Conservation (phyloP, 2,329 filamentous ascomycete species). For the Aspergillus tamarii region DNA sequence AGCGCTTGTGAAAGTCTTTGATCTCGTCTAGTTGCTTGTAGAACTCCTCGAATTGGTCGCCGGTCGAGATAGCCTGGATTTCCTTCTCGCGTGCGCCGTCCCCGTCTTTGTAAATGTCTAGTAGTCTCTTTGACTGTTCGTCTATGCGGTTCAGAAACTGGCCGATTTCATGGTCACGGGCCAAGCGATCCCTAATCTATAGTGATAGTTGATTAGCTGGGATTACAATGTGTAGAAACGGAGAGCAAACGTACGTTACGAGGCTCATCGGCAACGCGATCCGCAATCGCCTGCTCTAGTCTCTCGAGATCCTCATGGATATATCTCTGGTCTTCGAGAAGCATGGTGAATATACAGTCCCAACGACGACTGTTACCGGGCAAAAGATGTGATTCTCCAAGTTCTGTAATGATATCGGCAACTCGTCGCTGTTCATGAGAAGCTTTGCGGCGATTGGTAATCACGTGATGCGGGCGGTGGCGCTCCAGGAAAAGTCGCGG, state of each 20-base stretch:
- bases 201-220: constrained; percentile 23
- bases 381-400: constrained; percentile 3
- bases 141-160: constrained; percentile 87
- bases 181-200: constrained; percentile 86
- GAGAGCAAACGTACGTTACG: constrained; percentile 67
- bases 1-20: constrained; percentile 84
- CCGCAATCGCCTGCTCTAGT: constrained; percentile 88
- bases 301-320: constrained; percentile 96
- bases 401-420: constrained; percentile 8
- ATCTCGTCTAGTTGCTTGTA: constrained; percentile 81
- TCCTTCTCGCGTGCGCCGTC: constrained; percentile 74
- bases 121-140: constrained; percentile 76
- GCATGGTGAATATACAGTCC: constrained; percentile 55
- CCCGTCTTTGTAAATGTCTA: constrained; percentile 82
- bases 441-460: constrained; percentile 28
- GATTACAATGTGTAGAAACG: constrained; percentile 2
- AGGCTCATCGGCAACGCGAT: constrained; percentile 85
- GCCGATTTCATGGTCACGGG: constrained; percentile 88
- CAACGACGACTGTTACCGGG: not conserved
- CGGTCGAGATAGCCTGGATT: constrained; percentile 79
- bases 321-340: constrained; percentile 90
- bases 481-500: constrained; percentile 29
- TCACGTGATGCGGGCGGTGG: constrained; percentile 30
- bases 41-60: constrained; percentile 88
- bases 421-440: constrained; percentile 17